phyloP scores from a whole-genome alignment of 2,329 filamentous ascomycete genomes.

The Diaporthe aspalathi region DNA sequence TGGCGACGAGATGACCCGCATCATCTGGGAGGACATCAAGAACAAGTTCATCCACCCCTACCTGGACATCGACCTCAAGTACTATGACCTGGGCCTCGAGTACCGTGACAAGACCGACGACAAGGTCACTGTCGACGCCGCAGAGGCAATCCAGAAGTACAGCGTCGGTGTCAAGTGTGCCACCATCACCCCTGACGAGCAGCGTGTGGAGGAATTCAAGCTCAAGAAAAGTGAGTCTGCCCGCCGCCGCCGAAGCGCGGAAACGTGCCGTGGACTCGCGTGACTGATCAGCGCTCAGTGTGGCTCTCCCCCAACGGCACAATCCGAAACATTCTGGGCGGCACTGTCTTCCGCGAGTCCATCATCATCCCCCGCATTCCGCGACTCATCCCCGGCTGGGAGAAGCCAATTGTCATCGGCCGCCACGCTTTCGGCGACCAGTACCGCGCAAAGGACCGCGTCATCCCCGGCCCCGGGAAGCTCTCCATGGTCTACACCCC shows the following conservation, averaged over 20 bases:
- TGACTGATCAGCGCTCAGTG: slow-evolving; percentile 65
- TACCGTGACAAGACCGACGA: slow-evolving; percentile 98
- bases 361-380: slow-evolving; percentile 96
- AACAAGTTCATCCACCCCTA: slow-evolving; percentile 98
- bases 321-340: slow-evolving; percentile 80
- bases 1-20: slow-evolving; percentile 95
- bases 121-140: slow-evolving; percentile 93
- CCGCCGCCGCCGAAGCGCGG: neutral
- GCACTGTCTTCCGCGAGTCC: slow-evolving; percentile 98
- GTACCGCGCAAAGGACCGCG: slow-evolving; percentile 94
- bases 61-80: slow-evolving; percentile 97
- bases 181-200: slow-evolving; percentile 98
- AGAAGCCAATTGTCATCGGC: slow-evolving; percentile 98
- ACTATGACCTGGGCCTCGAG: slow-evolving; percentile 92
- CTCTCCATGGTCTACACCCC: slow-evolving; percentile 95
- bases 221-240: slow-evolving; percentile 88
- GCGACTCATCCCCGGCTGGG: slow-evolving; percentile 95
- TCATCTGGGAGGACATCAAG: slow-evolving; percentile 99
- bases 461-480: slow-evolving; percentile 85
- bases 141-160: slow-evolving; percentile 99
- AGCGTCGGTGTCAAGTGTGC: slow-evolving; percentile 99
- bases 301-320: slow-evolving; percentile 98
- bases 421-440: slow-evolving; percentile 99
- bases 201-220: slow-evolving; percentile 96
- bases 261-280: neutral